Conservation (phyloP, 345 rosid species). For the Bruguiera sexangula region DNA sequence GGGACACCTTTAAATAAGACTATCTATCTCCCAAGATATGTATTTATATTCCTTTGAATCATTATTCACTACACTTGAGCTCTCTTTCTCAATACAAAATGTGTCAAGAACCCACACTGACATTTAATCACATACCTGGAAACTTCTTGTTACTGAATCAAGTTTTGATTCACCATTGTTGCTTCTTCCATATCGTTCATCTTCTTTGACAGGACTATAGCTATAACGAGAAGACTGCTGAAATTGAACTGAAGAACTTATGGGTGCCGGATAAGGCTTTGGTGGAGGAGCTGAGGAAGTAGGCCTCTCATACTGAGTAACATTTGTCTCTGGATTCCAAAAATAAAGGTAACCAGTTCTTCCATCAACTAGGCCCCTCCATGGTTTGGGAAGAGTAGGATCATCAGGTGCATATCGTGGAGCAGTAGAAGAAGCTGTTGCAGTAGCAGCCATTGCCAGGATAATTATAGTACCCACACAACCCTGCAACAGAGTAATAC, state of each 20-base stretch:
- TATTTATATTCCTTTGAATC: no score
- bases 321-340: constrained; percentile 97
- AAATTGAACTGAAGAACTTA: constrained; percentile 60
- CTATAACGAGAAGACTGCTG: constrained; percentile 45
- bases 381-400: constrained; percentile 91
- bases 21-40: no score
- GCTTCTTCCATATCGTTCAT: constrained; percentile 46
- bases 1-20: no score
- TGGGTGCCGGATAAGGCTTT: constrained; percentile 38
- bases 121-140: constrained; percentile 40
- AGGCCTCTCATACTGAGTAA: constrained; percentile 91
- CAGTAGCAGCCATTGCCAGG: constrained; percentile 48
- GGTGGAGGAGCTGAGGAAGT: constrained; percentile 19
- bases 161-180: constrained; percentile 38
- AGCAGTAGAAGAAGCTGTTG: constrained; percentile 43
- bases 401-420: constrained; percentile 89
- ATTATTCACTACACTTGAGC: no score
- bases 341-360: constrained; percentile 83
- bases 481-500: neutral
- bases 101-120: neutral
- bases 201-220: constrained; percentile 49
- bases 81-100: neutral
- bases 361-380: constrained; percentile 95
- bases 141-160: constrained; percentile 39
- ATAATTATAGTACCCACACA: constrained; percentile 1